A percentile compares a stretch with the other conserved stretches of the same genome.
phyloP scores from a whole-genome alignment of 441 rosid species.

The Gossypium gossypioides region DNA sequence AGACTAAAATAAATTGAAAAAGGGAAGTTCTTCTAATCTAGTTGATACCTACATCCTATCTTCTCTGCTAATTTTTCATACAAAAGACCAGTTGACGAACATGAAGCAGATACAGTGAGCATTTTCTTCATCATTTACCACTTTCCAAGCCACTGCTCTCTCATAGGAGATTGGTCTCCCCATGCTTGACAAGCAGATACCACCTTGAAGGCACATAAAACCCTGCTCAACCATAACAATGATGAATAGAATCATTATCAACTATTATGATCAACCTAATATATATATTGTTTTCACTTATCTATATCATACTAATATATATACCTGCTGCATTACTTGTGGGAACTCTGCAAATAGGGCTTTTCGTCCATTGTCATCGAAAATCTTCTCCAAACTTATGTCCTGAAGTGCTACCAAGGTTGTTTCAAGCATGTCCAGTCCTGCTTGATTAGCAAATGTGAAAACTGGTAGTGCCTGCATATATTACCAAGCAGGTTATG shows the following conservation, averaged over 20 bases:
- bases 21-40: slow-evolving; percentile 14
- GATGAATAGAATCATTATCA: neutral
- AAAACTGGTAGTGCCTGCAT: slow-evolving; percentile 50
- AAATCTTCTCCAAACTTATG: slow-evolving; percentile 55
- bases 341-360: slow-evolving; percentile 55
- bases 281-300: neutral
- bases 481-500: neutral
- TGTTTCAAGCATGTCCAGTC: slow-evolving; percentile 73
- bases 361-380: slow-evolving; percentile 53
- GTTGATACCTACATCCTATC: slow-evolving; percentile 7
- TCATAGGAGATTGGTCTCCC: slow-evolving; percentile 63
- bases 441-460: slow-evolving; percentile 65
- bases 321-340: slow-evolving; percentile 70
- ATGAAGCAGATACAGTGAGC: slow-evolving; percentile 63
- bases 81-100: slow-evolving; percentile 68
- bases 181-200: slow-evolving; percentile 70
- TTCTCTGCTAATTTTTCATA: slow-evolving; percentile 21
- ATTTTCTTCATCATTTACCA: slow-evolving; percentile 55
- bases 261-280: neutral
- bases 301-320: neutral
- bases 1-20: neutral
- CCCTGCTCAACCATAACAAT: slow-evolving; percentile 27
- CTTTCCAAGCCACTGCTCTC: slow-evolving; percentile 71
- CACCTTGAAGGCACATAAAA: slow-evolving; percentile 60
- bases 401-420: slow-evolving; percentile 63